Conservation (phyloP, 2,329 filamentous ascomycete genomes). For the Phaeoacremonium minimum region DNA sequence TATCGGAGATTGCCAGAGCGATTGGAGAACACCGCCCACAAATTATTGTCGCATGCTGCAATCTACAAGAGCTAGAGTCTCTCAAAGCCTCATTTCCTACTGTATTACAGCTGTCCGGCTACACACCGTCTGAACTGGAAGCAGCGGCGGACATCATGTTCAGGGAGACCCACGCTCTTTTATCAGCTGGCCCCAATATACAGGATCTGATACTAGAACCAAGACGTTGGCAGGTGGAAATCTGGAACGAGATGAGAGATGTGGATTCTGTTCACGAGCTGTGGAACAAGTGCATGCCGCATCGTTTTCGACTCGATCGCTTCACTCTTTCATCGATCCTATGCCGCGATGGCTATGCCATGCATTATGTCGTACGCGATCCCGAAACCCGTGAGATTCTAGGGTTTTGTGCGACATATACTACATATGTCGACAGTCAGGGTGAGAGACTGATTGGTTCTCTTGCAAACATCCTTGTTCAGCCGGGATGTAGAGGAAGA, state of each 20-base stretch:
- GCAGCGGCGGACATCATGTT: slow-evolving; percentile 49
- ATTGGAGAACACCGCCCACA: slow-evolving; percentile 44
- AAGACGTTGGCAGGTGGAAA: slow-evolving; percentile 34
- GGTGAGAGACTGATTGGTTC: slow-evolving; percentile 51
- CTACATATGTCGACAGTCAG: slow-evolving; percentile 49
- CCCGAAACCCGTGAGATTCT: slow-evolving; percentile 36
- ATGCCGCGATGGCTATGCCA: slow-evolving; percentile 49
- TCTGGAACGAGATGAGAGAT: slow-evolving; percentile 34
- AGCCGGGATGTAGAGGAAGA: slow-evolving; percentile 36
- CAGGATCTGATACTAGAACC: slow-evolving; percentile 24
- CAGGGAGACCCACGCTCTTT: slow-evolving; percentile 7
- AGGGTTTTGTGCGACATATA: slow-evolving; percentile 58
- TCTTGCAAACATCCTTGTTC: slow-evolving; percentile 49
- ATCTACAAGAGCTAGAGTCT: slow-evolving; percentile 31
- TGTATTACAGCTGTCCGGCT: slow-evolving; percentile 44
- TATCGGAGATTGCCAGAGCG: slow-evolving; percentile 39
- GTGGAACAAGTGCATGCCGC: slow-evolving; percentile 40
- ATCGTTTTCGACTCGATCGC: slow-evolving; percentile 39
- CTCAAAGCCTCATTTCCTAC: slow-evolving; percentile 43
- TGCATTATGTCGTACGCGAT: slow-evolving; percentile 53
- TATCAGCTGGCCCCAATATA: slow-evolving; percentile 14
- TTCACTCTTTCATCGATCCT: slow-evolving; percentile 40
- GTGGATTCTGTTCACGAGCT: slow-evolving; percentile 35
- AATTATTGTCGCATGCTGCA: slow-evolving; percentile 48
- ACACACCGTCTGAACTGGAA: slow-evolving; percentile 41